These are phyloP conservation scores for Nakazawaea ernobii DNA, from an alignment of 805 yeast species.

Conservation along the genomic window DNA sequence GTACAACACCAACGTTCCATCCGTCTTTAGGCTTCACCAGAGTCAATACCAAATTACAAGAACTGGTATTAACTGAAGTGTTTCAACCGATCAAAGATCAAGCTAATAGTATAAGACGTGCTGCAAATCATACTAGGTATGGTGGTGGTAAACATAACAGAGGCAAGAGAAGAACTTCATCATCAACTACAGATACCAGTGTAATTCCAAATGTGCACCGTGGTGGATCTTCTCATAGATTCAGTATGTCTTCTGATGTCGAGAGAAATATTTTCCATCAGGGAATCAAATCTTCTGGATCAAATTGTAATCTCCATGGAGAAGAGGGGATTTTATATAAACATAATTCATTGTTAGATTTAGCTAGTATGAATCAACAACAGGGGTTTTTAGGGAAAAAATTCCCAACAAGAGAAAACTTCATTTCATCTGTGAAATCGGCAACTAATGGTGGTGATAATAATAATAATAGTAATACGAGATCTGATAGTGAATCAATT, in stretches of 20 bases:
- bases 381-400: not conserved
- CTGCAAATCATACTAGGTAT: not conserved
- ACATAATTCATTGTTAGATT: constrained; percentile 18
- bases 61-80: constrained; percentile 66
- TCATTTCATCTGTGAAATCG: constrained; percentile 16
- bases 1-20: constrained; percentile 8
- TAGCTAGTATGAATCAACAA: constrained; percentile 14
- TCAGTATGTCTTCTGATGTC: constrained; percentile 12
- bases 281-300: not conserved
- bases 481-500: constrained; percentile 28
- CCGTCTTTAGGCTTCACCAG: constrained; percentile 52
- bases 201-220: not conserved
- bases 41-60: constrained; percentile 66
- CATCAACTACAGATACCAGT: not conserved
- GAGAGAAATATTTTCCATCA: constrained; percentile 7
- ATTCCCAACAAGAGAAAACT: constrained; percentile 9
- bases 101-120: constrained; percentile 13
- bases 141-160: not conserved
- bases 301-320: not conserved
- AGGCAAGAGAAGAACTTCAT: constrained; percentile 2
- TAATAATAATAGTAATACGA: not conserved
- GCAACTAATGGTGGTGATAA: constrained; percentile 2
- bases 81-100: constrained; percentile 46
- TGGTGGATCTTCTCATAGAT: constrained; percentile 1
- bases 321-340: constrained; percentile 3